A percentile compares a stretch with the other conserved stretches of the same genome.
phyloP scores from a whole-genome alignment of 2,329 filamentous ascomycete genomes.

The Colletotrichum spinosum region DNA sequence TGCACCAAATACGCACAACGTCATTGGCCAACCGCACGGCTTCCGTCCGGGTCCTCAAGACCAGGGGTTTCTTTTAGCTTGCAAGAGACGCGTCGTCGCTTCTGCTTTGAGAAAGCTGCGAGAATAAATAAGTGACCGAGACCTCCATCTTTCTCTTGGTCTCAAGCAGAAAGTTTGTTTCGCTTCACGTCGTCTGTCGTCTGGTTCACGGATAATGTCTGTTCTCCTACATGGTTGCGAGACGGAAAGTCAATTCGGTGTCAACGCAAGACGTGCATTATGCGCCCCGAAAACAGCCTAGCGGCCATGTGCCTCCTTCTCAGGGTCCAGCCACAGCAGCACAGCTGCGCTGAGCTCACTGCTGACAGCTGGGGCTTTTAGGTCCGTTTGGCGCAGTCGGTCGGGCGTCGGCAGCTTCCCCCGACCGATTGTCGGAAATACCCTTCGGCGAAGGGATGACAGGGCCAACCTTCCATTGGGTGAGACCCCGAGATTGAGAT shows the following conservation, averaged over 20 bases:
- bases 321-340: no score
- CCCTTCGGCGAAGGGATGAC: constrained; percentile 12
- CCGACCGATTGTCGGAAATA: constrained; percentile 26
- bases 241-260: constrained; percentile 4
- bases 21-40: not conserved
- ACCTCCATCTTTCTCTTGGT: no score
- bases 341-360: no score
- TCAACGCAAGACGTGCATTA: constrained; percentile 6
- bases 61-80: not conserved
- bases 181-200: no score
- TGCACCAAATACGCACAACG: constrained; percentile 11
- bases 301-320: not conserved
- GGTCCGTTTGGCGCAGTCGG: not conserved
- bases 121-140: constrained; percentile 7
- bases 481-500: constrained; percentile 12
- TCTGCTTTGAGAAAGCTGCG: not conserved
- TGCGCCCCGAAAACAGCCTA: constrained; percentile 14
- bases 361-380: no score
- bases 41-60: constrained; percentile 20
- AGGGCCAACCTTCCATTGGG: constrained; percentile 1
- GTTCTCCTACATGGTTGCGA: not conserved
- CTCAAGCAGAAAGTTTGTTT: no score
- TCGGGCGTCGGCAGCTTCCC: constrained; percentile 20
- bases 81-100: no score
- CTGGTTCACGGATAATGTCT: not conserved